Percentiles rank a stretch among this genome's conserved stretches.
Conservation (phyloP, 768 basidiomycete genomes). For the Kwoniella sp. region DNA sequence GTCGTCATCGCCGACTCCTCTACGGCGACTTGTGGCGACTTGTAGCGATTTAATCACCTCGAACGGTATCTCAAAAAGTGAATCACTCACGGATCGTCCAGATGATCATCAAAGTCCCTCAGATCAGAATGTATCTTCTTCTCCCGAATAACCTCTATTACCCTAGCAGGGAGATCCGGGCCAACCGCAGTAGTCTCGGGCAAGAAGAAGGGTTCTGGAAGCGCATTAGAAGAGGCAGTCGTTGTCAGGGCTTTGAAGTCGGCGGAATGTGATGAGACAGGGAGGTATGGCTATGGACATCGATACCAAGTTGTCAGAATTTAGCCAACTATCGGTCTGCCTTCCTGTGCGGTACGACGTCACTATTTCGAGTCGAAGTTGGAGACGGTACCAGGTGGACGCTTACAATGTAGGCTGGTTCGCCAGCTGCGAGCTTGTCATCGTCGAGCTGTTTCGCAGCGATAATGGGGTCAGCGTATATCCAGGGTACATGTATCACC, state of each 20-base stretch:
- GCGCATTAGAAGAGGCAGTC: neutral
- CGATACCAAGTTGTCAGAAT: neutral
- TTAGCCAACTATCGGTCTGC: neutral
- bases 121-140: conserved; percentile 28
- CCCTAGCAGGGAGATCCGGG: conserved; percentile 5
- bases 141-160: conserved; percentile 19
- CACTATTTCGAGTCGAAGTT: no score
- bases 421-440: conserved; percentile 16
- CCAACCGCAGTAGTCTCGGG: neutral
- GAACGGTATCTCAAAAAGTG: no score
- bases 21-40: no score
- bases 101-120: conserved; percentile 42
- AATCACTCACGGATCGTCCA: conserved; percentile 41
- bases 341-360: no score
- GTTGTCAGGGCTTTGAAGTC: conserved; percentile 11
- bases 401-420: conserved; percentile 32
- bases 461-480: no score
- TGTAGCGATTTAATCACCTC: no score
- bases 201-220: conserved; percentile 6
- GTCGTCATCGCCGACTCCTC: no score
- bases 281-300: conserved; percentile 13
- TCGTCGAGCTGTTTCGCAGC: conserved; percentile 27
- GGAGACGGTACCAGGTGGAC: neutral
- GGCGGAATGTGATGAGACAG: conserved; percentile 9
- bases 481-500: no score